phyloP scores from a whole-genome alignment of 805 yeast genomes.

The Kuraishia molischiana region DNA sequence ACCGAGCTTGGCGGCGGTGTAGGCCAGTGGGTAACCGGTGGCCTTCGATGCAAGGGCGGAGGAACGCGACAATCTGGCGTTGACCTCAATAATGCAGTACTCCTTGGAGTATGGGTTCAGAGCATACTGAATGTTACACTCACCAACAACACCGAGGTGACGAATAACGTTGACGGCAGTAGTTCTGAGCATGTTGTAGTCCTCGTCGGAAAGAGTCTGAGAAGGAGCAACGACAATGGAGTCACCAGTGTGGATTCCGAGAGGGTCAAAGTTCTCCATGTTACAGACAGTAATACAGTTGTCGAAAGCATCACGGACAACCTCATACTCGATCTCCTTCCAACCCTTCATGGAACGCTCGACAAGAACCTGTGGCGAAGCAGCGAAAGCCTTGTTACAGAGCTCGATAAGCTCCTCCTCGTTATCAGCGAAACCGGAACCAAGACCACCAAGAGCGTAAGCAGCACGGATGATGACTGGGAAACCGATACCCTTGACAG shows the following conservation, averaged over 20 bases:
- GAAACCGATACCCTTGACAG: conserved; percentile 81
- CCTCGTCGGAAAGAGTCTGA: conserved; percentile 93
- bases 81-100: conserved; percentile 95
- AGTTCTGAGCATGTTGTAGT: conserved; percentile 94
- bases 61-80: conserved; percentile 94
- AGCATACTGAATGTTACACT: conserved; percentile 97
- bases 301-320: conserved; percentile 93
- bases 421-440: conserved; percentile 94
- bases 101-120: conserved; percentile 89
- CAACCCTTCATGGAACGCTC: conserved; percentile 98
- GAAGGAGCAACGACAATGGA: conserved; percentile 98
- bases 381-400: conserved; percentile 87
- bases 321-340: conserved; percentile 98
- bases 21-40: conserved; percentile 96
- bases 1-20: conserved; percentile 96
- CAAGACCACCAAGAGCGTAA: conserved; percentile 93
- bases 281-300: conserved; percentile 98
- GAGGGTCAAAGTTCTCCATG: conserved; percentile 98
- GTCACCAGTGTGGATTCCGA: conserved; percentile 98
- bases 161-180: conserved; percentile 96
- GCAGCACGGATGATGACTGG: conserved; percentile 98
- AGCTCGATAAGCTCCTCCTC: conserved; percentile 73
- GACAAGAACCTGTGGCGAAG: conserved; percentile 91
- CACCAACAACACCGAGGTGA: conserved; percentile 98
- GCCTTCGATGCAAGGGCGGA: conserved; percentile 99